Evolutionary conservation across 2,329 filamentous ascomycete genomes (phyloP).

Genomic region (Paecilomyces sp.): DNA sequence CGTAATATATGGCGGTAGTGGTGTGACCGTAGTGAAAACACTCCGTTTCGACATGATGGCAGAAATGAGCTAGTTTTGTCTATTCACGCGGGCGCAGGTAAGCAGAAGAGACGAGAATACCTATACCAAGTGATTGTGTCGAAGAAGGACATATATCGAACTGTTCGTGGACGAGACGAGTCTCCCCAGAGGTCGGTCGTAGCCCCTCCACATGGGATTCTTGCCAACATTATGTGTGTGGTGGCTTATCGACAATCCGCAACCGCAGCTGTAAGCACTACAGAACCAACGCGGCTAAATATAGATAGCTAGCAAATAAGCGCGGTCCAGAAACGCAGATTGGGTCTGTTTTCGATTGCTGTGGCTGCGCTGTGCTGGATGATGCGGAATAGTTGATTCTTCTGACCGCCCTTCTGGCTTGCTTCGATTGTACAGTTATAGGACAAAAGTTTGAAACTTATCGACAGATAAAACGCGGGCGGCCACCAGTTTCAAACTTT

Average conservation of each 20-base stretch:
- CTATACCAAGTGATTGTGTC: background rate
- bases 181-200: background rate
- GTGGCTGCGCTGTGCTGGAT: background rate
- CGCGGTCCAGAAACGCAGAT: background rate
- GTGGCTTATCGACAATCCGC: background rate
- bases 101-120: background rate
- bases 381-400: background rate
- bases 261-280: background rate
- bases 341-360: background rate
- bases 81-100: background rate
- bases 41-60: conserved; percentile 60
- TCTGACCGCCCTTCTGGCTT: no score
- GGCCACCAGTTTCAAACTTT: no score
- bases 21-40: conserved; percentile 69
- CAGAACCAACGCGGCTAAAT: background rate
- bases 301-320: conserved; percentile 1
- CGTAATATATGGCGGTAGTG: conserved; percentile 60
- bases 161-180: background rate
- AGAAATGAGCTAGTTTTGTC: background rate
- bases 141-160: background rate
- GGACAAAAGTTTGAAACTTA: no score
- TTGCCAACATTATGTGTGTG: background rate
- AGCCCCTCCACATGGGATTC: background rate
- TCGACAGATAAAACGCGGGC: no score
- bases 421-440: no score